These are phyloP conservation scores for Diospyros lotus DNA, from an alignment of 148 eudicot genomes.

Conservation along the genomic window DNA sequence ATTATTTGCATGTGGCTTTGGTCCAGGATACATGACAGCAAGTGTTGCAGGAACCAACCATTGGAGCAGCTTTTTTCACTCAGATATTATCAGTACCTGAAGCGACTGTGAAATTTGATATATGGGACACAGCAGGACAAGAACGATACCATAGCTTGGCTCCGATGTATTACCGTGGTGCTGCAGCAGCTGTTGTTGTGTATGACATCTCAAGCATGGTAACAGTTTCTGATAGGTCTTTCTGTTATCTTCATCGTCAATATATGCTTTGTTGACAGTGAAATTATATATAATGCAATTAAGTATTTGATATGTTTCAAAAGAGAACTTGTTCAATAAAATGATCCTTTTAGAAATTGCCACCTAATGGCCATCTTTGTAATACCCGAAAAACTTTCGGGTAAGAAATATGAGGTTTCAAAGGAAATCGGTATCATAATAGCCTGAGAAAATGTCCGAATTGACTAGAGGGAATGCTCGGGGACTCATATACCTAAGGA, in stretches of 20 bases:
- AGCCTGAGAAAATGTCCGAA: too few species aligned
- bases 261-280: neutral
- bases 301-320: slow-evolving; percentile 1
- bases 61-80: slow-evolving; percentile 49
- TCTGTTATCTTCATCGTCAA: slow-evolving; percentile 1
- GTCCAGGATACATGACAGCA: slow-evolving; percentile 4
- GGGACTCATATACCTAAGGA: too few species aligned
- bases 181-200: slow-evolving; percentile 46
- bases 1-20: neutral
- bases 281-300: neutral
- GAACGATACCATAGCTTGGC: slow-evolving; percentile 55
- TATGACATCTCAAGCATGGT: slow-evolving; percentile 51
- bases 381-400: too few species aligned
- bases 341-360: neutral
- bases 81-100: slow-evolving; percentile 37
- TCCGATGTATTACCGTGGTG: slow-evolving; percentile 57
- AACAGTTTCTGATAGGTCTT: slow-evolving; percentile 2
- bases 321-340: neutral
- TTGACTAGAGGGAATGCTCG: too few species aligned
- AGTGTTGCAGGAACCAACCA: slow-evolving; percentile 38
- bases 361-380: too few species aligned
- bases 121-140: slow-evolving; percentile 58
- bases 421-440: too few species aligned
- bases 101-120: slow-evolving; percentile 43
- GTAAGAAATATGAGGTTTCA: too few species aligned